Conservation (phyloP, 352 stramenopile genomes). For the Phytophthora pseudosyringae region DNA sequence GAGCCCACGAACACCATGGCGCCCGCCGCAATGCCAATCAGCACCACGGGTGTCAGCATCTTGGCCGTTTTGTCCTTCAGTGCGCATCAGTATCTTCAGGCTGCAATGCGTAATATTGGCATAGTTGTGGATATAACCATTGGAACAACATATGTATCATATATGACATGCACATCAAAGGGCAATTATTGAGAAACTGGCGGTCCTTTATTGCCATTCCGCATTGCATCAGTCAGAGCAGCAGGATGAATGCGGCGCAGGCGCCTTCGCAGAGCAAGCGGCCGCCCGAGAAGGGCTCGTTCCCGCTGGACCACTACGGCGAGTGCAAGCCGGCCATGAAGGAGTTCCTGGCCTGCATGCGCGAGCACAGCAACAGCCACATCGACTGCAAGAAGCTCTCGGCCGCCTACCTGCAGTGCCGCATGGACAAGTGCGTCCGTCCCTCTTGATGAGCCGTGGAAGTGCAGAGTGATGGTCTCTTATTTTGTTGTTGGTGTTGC, state of each 20-base stretch:
- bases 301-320: conserved; percentile 91
- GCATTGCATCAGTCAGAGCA: neutral
- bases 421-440: conserved; percentile 86
- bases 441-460: neutral
- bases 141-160: neutral
- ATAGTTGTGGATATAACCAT: neutral
- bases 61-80: conserved; percentile 3
- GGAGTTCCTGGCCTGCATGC: conserved; percentile 88
- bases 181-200: conserved; percentile 14
- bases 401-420: conserved; percentile 87
- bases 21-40: conserved; percentile 83
- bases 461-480: conserved; percentile 20
- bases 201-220: conserved; percentile 1
- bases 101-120: neutral
- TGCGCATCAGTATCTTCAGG: conserved; percentile 10
- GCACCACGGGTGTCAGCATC: conserved; percentile 66
- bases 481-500: neutral
- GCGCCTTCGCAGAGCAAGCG: conserved; percentile 75
- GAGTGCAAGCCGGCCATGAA: conserved; percentile 92
- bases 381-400: conserved; percentile 92
- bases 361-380: conserved; percentile 81
- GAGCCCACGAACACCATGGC: conserved; percentile 85
- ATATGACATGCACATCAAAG: neutral
- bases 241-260: conserved; percentile 80
- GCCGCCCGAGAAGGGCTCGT: conserved; percentile 90